Conservation (phyloP, 257 asterid species). For the Lantana camara region DNA sequence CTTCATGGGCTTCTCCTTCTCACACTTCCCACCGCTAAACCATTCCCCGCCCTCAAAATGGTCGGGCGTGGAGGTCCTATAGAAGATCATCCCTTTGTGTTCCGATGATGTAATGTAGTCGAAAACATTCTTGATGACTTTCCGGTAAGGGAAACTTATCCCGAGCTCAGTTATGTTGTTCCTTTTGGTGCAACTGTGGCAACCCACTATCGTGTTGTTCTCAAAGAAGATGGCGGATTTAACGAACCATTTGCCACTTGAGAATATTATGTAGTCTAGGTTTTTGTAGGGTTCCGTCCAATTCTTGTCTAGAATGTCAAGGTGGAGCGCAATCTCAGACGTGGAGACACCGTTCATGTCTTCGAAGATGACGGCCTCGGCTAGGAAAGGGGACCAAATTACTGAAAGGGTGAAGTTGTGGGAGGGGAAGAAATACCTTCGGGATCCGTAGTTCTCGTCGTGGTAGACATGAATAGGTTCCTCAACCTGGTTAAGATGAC, state of each 20-base stretch:
- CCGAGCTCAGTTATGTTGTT: slow-evolving; percentile 69
- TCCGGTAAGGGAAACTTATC: slow-evolving; percentile 49
- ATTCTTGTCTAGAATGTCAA: slow-evolving; percentile 61
- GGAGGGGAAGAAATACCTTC: slow-evolving; percentile 67
- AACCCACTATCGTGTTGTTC: slow-evolving; percentile 52
- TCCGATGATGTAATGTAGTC: slow-evolving; percentile 42
- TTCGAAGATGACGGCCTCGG: slow-evolving; percentile 63
- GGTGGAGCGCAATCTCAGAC: slow-evolving; percentile 77
- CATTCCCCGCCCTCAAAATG: slow-evolving; percentile 81
- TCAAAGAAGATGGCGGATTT: slow-evolving; percentile 64
- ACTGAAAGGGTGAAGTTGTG: slow-evolving; percentile 62
- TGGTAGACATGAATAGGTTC: slow-evolving; percentile 62
- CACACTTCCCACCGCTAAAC: slow-evolving; percentile 72
- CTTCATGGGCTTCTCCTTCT: slow-evolving; percentile 51
- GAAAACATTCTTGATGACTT: slow-evolving; percentile 55
- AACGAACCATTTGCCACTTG: slow-evolving; percentile 77
- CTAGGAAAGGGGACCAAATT: slow-evolving; percentile 86
- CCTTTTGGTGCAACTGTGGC: slow-evolving; percentile 69
- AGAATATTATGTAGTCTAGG: slow-evolving; percentile 60
- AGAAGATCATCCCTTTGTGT: slow-evolving; percentile 59
- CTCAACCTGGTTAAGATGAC: slow-evolving; percentile 49
- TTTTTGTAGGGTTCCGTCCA: slow-evolving; percentile 60
- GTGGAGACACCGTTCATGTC: slow-evolving; percentile 59
- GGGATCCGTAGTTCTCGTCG: slow-evolving; percentile 55
- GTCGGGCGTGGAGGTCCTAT: slow-evolving; percentile 59